Evolutionary conservation across 495 filamentous ascomycete species (phyloP), one percentile per base, ranked within the genome.

Genomic region (Lasiosphaeria hispida): DNA sequence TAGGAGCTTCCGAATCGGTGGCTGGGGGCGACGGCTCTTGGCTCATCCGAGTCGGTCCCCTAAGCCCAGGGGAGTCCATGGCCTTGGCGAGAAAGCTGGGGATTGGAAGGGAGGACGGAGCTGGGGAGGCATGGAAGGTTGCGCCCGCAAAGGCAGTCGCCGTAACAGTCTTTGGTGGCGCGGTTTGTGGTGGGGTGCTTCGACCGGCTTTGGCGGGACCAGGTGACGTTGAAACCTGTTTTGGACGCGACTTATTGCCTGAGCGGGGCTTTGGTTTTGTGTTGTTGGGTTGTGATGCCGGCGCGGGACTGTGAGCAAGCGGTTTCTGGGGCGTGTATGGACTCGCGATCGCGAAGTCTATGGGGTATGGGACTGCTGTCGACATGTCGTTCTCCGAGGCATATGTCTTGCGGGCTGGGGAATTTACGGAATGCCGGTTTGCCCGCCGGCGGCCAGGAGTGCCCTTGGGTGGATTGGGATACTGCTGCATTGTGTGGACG

Each of bases 71-170:
- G 7, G 81, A 82, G 45, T 88, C 85, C 10, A 91, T 76, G 0
- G 90, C 87, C 55, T 87, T 92, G n/a, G 88, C 89, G 52, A 96
- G 83, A 69, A 96, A 96, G 69, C 85, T 94, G 1, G 94, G 94
- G 41, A 96, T 89, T 0, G 95, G 95, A 5, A 99, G 81, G n/a
- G 90, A 84, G 3, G 92, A 93, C 2, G 95, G 89, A 3, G 92
- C 92, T 11, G 94, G 94, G 2, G 94, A 99, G 10, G 90, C 88
- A 69, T 97, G 93, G 71, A 99, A 99, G 0, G 90, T 95, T 13
- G 92, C 89, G 13, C 94, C 94, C 11, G 94, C 94, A 71, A 96
- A 99, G 57, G 90, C 80, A 58, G 82, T 68, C 42, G 77, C 80
- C 14, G 82, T 74, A 8, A 63, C 57, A 11, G 73, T 60, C 53